These are phyloP conservation scores for Rubia occidens DNA, from an alignment of 305 asterid genomes.

Conservation along the genomic window DNA sequence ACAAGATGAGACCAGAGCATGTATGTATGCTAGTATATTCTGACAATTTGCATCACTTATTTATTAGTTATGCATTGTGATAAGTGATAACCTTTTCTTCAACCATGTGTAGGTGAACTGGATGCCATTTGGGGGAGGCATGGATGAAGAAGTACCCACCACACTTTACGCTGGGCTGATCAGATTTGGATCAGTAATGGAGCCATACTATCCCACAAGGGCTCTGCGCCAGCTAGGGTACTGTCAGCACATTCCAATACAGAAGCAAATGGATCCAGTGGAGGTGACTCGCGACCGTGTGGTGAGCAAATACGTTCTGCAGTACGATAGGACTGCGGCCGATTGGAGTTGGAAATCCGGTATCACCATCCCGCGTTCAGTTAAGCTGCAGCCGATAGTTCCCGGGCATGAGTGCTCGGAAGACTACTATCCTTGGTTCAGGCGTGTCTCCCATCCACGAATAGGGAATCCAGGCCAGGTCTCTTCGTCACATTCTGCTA, in stretches of 20 bases:
- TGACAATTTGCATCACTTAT: no score
- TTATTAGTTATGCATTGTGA: no score
- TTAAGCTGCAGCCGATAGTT: neutral
- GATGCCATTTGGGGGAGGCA: neutral
- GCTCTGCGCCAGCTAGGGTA: neutral
- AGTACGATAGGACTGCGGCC: neutral
- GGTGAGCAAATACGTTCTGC: neutral
- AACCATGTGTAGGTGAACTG: neutral
- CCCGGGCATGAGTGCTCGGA: neutral
- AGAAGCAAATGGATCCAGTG: neutral
- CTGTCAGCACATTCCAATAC: neutral
- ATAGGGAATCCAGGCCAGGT: neutral
- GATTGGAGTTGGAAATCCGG: neutral
- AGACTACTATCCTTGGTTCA: neutral
- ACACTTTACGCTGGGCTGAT: neutral
- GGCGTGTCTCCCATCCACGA: neutral
- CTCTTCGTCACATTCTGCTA: neutral
- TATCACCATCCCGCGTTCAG: neutral
- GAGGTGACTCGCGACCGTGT: neutral
- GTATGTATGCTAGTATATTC: neutral
- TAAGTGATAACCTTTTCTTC: no score
- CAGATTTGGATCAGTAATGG: neutral
- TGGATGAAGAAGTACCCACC: neutral
- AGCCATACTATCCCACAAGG: neutral
- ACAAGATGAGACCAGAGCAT: neutral